phyloP scores from a whole-genome alignment of 192 early-diverging fungal species.

The Rhizoclosmatium globosum region DNA sequence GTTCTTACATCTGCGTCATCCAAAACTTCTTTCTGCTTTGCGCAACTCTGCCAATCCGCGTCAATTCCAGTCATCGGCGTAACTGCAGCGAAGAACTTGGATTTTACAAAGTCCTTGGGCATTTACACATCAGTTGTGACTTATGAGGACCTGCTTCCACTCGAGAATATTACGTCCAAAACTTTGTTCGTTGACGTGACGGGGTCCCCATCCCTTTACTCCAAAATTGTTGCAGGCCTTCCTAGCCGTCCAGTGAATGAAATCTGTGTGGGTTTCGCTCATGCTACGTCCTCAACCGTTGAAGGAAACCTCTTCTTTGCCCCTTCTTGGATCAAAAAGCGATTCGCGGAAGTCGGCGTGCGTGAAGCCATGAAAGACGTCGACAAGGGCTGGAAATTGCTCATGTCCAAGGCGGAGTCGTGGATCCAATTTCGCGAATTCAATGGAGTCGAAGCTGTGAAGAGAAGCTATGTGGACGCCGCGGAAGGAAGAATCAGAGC shows the following conservation, averaged over 20 bases:
- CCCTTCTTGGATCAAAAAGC: constrained; percentile 44
- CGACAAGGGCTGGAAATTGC: constrained; percentile 27
- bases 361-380: not conserved
- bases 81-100: constrained; percentile 41
- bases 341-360: constrained; percentile 15
- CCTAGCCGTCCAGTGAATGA: constrained; percentile 13
- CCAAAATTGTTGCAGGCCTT: constrained; percentile 20
- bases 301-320: constrained; percentile 47
- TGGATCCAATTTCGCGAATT: constrained; percentile 30
- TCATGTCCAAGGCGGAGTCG: constrained; percentile 27
- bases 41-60: constrained; percentile 30
- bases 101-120: constrained; percentile 41
- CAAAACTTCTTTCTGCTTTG: constrained; percentile 55
- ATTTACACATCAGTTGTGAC: constrained; percentile 47
- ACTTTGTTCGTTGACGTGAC: constrained; percentile 51
- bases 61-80: constrained; percentile 43
- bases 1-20: constrained; percentile 45
- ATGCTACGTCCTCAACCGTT: not conserved
- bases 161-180: not conserved
- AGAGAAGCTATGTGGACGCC: constrained; percentile 27
- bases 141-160: constrained; percentile 24
- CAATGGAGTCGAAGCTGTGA: constrained; percentile 10
- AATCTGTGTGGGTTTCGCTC: constrained; percentile 43
- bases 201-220: constrained; percentile 28
- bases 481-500: constrained; percentile 27